phyloP scores from a whole-genome alignment of 495 filamentous ascomycete species.

The Aspergillus egyptiacus region DNA sequence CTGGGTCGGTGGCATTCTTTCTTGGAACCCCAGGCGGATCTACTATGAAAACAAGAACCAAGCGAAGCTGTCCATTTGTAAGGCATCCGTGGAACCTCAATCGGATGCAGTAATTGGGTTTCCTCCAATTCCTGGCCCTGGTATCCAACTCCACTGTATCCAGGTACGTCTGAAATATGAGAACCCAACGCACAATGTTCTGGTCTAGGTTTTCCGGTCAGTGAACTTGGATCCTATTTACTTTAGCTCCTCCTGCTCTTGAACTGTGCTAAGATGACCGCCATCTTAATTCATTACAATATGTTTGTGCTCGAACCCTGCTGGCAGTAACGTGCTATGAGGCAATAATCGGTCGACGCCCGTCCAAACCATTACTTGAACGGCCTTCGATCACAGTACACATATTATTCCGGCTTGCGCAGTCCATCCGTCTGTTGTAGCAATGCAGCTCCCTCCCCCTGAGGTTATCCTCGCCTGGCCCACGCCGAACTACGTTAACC shows the following conservation, averaged over 20 bases:
- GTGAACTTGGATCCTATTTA: not conserved
- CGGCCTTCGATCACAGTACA: not conserved
- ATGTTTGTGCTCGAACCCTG: no score
- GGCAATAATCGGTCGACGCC: no score
- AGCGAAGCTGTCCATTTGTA: not conserved
- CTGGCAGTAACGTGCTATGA: not conserved
- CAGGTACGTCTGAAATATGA: no score
- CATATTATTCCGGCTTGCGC: not conserved
- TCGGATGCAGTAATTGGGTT: not conserved
- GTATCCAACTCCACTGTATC: no score
- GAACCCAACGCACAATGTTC: no score
- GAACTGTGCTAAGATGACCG: not conserved
- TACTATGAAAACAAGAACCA: no score
- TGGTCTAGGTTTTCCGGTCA: no score
- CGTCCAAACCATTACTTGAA: no score
- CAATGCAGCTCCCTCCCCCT: slow-evolving; percentile 41
- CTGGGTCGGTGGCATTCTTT: no score
- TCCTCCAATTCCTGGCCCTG: slow-evolving; percentile 3
- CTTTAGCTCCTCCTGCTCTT: not conserved
- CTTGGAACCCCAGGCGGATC: no score
- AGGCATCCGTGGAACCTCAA: not conserved
- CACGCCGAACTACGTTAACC: slow-evolving; percentile 49
- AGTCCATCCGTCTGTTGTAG: not conserved
- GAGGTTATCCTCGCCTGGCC: slow-evolving; percentile 47
- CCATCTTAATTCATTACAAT: no score